Evolutionary conservation across 2,329 filamentous ascomycete genomes (phyloP).

Genomic region (Chaetomiaceae sp.): DNA sequence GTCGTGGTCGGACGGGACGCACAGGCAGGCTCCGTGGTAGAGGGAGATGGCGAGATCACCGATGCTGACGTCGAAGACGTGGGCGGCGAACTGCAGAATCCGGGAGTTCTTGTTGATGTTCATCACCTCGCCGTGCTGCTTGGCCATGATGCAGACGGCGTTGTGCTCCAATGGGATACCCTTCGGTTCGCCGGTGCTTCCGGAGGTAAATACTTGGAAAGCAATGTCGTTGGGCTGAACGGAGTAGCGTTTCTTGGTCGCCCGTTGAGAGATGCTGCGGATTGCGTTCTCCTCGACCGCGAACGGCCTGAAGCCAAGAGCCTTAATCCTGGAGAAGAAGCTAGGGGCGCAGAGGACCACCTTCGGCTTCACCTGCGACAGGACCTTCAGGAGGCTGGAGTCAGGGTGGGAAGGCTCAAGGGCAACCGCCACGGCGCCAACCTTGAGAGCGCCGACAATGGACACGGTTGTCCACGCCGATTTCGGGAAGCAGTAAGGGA

Average conservation of each 20-base stretch:
- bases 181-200: constrained; percentile 47
- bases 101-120: constrained; percentile 26
- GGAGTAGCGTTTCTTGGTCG: not conserved
- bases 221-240: constrained; percentile 27
- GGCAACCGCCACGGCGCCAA: constrained; percentile 7
- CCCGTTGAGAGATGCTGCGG: constrained; percentile 4
- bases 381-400: constrained; percentile 2
- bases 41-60: constrained; percentile 21
- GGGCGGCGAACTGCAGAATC: constrained; percentile 33
- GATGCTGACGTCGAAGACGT: constrained; percentile 32
- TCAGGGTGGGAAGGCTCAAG: constrained; percentile 14
- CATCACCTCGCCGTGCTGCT: constrained; percentile 20
- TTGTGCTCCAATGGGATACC: constrained; percentile 23
- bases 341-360: constrained; percentile 2
- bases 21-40: constrained; percentile 30
- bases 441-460: constrained; percentile 8
- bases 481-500: constrained; percentile 16
- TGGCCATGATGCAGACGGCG: constrained; percentile 22
- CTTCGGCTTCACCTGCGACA: constrained; percentile 4
- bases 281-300: constrained; percentile 5
- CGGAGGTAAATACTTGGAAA: constrained; percentile 38
- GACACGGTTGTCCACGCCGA: constrained; percentile 11
- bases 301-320: constrained; percentile 8
- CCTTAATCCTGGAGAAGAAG: constrained; percentile 5
- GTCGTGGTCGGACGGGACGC: constrained; percentile 36